Evolutionary conservation across 2,329 filamentous ascomycete genomes (phyloP), one percentile per base, ranked within the genome.

Genomic region (Colletotrichum orbiculare): DNA sequence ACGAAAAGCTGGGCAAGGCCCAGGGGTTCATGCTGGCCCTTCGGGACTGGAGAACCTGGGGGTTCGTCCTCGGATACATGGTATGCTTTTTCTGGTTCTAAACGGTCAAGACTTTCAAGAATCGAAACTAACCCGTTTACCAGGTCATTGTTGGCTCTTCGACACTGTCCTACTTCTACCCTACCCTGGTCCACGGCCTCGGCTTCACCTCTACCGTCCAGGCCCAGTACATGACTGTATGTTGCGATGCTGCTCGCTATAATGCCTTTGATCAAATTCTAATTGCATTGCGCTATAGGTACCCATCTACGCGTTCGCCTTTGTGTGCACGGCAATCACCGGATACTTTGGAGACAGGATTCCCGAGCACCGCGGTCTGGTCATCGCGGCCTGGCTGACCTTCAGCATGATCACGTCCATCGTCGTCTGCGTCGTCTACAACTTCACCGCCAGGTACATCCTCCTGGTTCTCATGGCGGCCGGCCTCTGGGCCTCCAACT

Each of bases 391-490:
- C 35, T 85, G 83, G 83, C 77, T 87, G 64, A 69, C 72, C 0
- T 68, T 81, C 12, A 73, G 77, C 9, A 74, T 79, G 64, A 17
- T 76, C 2, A 78, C 75, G 59, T 70, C 78, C 25, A 74, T 82
- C 17, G 71, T 78, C 33, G 78, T 77, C 11, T 82, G 80, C 62
- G 70, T 64, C 7, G 77, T 86, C 3, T 85, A 85, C 72, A 74
- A 83, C 71, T 83, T 81, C 72, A 83, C 76, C 1, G 84, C 82
- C 1, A 78, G 85, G 6, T 88, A 88, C 67, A 83, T 78, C 0
- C 75, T 87, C 1, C 78, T 88, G 0, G 82, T 87, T 2, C 75
- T 87, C 60, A 85, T 87, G 83, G 83, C 84, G 0, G 80, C 82
- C 1, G 85, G 83, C 0, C 75, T 87, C 0, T 87, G 83, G 84